Evolutionary conservation across 129 eudicot species (phyloP).

Genomic region (Heracleum sosnowskyi): DNA sequence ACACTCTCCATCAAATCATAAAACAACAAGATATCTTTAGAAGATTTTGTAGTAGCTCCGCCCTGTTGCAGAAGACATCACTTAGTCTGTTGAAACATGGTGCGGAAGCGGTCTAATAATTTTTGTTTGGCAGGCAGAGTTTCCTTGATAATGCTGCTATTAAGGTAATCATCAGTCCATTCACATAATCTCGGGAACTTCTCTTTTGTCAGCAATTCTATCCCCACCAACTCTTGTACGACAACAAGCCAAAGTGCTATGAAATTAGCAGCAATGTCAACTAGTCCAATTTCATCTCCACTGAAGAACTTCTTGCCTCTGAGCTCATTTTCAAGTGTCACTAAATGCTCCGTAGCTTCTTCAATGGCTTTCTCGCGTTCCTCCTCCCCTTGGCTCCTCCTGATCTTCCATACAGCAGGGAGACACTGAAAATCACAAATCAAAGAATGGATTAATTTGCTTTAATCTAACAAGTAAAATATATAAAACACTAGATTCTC

Average conservation of each 20-base stretch:
- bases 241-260: conserved; percentile 19
- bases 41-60: background rate
- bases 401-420: conserved; percentile 16
- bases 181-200: conserved; percentile 12
- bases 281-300: conserved; percentile 15
- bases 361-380: conserved; percentile 26
- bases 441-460: background rate
- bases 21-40: background rate
- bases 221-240: conserved; percentile 9
- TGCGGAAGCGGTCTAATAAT: background rate
- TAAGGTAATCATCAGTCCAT: conserved; percentile 16
- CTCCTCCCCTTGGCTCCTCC: conserved; percentile 13
- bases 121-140: background rate
- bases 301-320: conserved; percentile 20
- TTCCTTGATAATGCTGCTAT: conserved; percentile 12
- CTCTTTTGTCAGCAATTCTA: conserved; percentile 1
- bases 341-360: conserved; percentile 12
- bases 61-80: background rate
- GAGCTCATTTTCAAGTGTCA: conserved; percentile 22
- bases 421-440: conserved; percentile 11
- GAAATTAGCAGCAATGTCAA: conserved; percentile 19
- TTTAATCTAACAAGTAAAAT: background rate
- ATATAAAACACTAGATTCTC: background rate
- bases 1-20: background rate
- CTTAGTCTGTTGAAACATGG: background rate